These are phyloP conservation scores for Phycomyces blakesleeanus DNA, from an alignment of 192 early-diverging fungal genomes.

Conservation along the genomic window DNA sequence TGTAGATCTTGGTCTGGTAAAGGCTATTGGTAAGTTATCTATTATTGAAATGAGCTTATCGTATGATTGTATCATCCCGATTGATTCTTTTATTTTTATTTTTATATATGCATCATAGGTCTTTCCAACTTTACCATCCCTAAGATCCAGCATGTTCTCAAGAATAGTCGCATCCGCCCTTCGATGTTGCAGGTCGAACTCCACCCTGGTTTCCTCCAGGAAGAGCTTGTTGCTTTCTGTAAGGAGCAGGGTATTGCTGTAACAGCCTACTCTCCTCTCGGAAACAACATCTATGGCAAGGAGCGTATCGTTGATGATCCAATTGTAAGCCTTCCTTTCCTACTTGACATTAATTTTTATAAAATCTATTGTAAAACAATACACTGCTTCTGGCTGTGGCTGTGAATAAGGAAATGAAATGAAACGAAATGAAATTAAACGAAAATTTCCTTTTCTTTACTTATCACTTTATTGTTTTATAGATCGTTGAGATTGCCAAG, in stretches of 20 bases:
- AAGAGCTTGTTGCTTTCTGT: conserved; percentile 72
- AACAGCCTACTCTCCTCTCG: conserved; percentile 86
- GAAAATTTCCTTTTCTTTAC: neutral
- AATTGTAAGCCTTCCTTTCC: neutral
- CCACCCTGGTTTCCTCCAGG: conserved; percentile 71
- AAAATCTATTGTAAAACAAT: too few species aligned
- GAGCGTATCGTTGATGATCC: conserved; percentile 31
- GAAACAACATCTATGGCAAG: conserved; percentile 39
- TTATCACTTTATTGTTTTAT: conserved; percentile 11
- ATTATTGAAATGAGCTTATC: neutral
- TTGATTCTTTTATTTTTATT: neutral
- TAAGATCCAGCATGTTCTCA: conserved; percentile 34
- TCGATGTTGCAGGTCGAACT: conserved; percentile 82
- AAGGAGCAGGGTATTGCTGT: conserved; percentile 63
- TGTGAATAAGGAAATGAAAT: too few species aligned
- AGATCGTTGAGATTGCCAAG: conserved; percentile 61
- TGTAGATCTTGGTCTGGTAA: conserved; percentile 54
- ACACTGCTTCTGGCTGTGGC: too few species aligned
- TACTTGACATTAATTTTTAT: too few species aligned
- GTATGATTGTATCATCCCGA: too few species aligned
- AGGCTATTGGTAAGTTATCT: conserved; percentile 38
- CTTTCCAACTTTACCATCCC: conserved; percentile 64
- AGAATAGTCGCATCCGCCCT: conserved; percentile 44
- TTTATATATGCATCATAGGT: conserved; percentile 45
- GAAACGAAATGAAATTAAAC: too few species aligned